Conservation (phyloP, 768 basidiomycete genomes). For the Imleria badia region DNA sequence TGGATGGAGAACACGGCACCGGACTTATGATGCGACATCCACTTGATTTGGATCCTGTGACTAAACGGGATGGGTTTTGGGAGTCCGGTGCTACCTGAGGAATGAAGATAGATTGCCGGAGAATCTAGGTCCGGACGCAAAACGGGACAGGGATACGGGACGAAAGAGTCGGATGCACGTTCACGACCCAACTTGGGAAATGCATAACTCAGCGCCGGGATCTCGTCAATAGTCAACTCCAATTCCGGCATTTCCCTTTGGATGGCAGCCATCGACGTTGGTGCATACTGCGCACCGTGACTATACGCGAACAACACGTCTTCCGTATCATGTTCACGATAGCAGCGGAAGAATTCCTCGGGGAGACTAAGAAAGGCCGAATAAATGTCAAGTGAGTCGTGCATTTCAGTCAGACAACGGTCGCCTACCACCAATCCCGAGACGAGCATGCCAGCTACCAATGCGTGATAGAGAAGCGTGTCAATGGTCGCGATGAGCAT, state of each 20-base stretch:
- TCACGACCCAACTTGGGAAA: conserved; percentile 36
- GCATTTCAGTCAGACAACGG: background rate
- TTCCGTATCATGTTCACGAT: conserved; percentile 21
- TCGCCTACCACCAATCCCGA: conserved; percentile 30
- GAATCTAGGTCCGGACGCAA: conserved; percentile 10
- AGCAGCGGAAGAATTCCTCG: conserved; percentile 20
- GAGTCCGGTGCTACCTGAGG: conserved; percentile 43
- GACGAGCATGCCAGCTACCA: conserved; percentile 26
- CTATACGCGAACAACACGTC: conserved; percentile 18
- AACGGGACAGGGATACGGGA: conserved; percentile 4
- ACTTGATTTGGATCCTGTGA: conserved; percentile 32
- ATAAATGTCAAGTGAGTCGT: background rate
- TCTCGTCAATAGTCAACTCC: conserved; percentile 6
- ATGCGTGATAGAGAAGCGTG: conserved; percentile 29
- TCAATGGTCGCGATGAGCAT: conserved; percentile 34
- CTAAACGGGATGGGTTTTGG: conserved; percentile 43
- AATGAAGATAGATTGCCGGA: conserved; percentile 19
- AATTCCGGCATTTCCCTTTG: background rate
- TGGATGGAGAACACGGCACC: too few relatives aligned
- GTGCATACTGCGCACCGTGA: conserved; percentile 11
- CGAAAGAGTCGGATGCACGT: conserved; percentile 7
- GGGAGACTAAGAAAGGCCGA: conserved; percentile 26
- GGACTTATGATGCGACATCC: conserved; percentile 34
- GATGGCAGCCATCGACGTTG: conserved; percentile 11
- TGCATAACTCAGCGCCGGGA: conserved; percentile 20